phyloP scores from a whole-genome alignment of 495 filamentous ascomycete species.

The Aspergillus cristatus region DNA sequence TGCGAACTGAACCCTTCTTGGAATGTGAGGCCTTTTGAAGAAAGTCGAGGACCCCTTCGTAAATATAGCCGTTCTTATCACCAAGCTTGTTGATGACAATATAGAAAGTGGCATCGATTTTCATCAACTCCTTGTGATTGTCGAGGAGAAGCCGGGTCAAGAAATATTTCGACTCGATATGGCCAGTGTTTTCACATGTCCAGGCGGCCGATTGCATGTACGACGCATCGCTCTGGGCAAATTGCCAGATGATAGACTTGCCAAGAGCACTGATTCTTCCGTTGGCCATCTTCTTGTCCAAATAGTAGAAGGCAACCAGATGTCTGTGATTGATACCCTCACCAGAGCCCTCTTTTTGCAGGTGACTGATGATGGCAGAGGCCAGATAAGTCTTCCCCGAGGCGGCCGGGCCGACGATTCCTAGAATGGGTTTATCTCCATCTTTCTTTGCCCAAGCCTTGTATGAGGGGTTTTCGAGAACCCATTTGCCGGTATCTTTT shows the following conservation, averaged over 20 bases:
- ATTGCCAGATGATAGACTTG: constrained; percentile 8
- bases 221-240: constrained; percentile 4
- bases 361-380: constrained; percentile 1
- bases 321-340: constrained; percentile 1
- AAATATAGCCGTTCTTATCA: constrained; percentile 1
- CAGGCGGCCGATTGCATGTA: constrained; percentile 5
- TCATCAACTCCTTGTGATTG: not conserved
- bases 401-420: constrained; percentile 3
- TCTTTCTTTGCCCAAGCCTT: not conserved
- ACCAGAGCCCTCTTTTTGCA: not conserved
- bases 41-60: constrained; percentile 3
- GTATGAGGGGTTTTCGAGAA: not conserved
- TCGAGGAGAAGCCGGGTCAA: constrained; percentile 4
- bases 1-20: not conserved
- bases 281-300: constrained; percentile 1
- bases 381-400: constrained; percentile 8
- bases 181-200: not conserved
- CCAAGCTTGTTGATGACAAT: constrained; percentile 7
- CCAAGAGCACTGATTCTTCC: constrained; percentile 1
- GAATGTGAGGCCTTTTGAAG: not conserved
- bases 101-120: constrained; percentile 5
- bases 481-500: constrained; percentile 5
- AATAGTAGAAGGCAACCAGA: constrained; percentile 6
- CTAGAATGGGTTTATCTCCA: constrained; percentile 1
- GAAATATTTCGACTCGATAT: constrained; percentile 3